Base-by-base conservation (phyloP, 768 basidiomycete genomes). In the Psilocybe cyanescens region DNA sequence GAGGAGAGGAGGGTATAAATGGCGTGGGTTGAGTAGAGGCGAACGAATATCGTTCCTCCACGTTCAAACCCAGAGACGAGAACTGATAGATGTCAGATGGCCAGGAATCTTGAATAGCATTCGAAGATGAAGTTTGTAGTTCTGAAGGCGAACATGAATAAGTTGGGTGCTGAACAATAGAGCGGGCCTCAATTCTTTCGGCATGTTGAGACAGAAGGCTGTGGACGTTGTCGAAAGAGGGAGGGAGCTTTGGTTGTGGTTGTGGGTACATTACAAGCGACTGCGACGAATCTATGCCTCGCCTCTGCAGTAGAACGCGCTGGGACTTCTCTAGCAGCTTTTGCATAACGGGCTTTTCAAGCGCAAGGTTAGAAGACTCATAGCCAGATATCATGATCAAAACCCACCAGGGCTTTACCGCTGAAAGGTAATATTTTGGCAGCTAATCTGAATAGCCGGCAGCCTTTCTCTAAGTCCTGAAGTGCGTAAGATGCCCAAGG, bases 341-440 rank as follows among this genome's bases (percentile, higher is more conserved):
- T 60, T 84, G 83, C 64, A 88, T 76, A 19, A 86, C 74, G n/a
- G 83, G 82, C 86, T 88, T 61, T 24, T 29, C 6, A 50, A 11
- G 45, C 24, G 41, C 17, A 12, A 48, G 14, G 45, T 41, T 31
- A 37, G 24, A 48, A 45, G 24, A 1, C 12, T 16, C 19, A 60
- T 24, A 11, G 17, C n/a, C 30, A 14, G 30, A 51, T 50, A n/a
- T 55, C 62, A 44, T 44, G 39, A 59, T 28, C 33, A 33, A 55
- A 33, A 77, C 83, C 58, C 66, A 86, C 89, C 50, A 88, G 74
- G 33, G 86, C 83, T 67, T 86, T 86, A 12, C 79, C 80, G 50
- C 85, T 85, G 63, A 85, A 84, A 4, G 86, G 83, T 50, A 88
- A 77, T n/a, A 86, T 79, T 57, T 79, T 79, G 16, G 83, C 82